These are phyloP conservation scores for Phialophora verrucosa DNA, from an alignment of 2,329 filamentous ascomycete genomes.

Conservation along the genomic window DNA sequence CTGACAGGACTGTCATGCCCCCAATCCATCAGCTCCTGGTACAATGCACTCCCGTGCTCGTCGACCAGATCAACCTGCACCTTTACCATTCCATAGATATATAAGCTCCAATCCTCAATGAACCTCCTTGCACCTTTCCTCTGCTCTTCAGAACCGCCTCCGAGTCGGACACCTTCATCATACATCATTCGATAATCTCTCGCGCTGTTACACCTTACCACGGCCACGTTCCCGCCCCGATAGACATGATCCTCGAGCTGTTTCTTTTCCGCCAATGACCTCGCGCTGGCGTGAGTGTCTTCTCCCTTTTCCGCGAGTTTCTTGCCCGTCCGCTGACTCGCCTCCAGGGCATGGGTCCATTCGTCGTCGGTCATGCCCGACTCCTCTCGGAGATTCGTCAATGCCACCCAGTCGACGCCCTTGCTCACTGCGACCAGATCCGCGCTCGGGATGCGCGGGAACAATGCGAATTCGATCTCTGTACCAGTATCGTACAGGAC, in stretches of 20 bases:
- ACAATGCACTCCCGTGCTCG: slow-evolving; percentile 1
- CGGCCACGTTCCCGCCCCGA: slow-evolving; percentile 44
- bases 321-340: slow-evolving; percentile 10
- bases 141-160: slow-evolving; percentile 46
- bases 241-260: slow-evolving; percentile 43
- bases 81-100: slow-evolving; percentile 17
- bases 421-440: slow-evolving; percentile 44
- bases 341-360: slow-evolving; percentile 38
- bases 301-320: slow-evolving; percentile 4
- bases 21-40: slow-evolving; percentile 12
- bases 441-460: slow-evolving; percentile 42
- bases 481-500: slow-evolving; percentile 48
- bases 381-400: slow-evolving; percentile 44
- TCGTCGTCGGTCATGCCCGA: slow-evolving; percentile 44
- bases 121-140: slow-evolving; percentile 24
- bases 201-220: slow-evolving; percentile 46
- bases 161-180: slow-evolving; percentile 42
- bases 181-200: slow-evolving; percentile 46
- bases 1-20: slow-evolving; percentile 15
- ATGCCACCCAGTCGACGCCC: slow-evolving; percentile 42
- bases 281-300: slow-evolving; percentile 23
- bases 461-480: slow-evolving; percentile 44
- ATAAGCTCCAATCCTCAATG: slow-evolving; percentile 19
- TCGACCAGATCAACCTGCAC: slow-evolving; percentile 20
- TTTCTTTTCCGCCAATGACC: slow-evolving; percentile 41